A percentile compares a stretch with the other conserved stretches of the same genome.
phyloP scores from a whole-genome alignment of 805 yeast species.

The Millerago galiae region DNA sequence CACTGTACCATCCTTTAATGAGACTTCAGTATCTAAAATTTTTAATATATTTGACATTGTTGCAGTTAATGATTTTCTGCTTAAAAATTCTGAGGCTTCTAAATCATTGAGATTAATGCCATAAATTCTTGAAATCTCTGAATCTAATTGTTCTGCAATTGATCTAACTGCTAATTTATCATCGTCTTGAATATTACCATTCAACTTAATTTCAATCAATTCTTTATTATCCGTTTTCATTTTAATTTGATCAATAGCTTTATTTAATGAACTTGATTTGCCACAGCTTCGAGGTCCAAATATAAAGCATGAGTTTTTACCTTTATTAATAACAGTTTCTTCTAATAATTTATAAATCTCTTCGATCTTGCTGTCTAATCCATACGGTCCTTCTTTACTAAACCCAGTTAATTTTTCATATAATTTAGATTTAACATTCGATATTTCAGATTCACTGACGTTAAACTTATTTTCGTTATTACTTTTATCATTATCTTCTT shows the following conservation, averaged over 20 bases:
- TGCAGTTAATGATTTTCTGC: slow-evolving; percentile 48
- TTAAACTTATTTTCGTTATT: slow-evolving; percentile 1
- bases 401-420: slow-evolving; percentile 25
- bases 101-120: slow-evolving; percentile 19
- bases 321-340: slow-evolving; percentile 58
- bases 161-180: slow-evolving; percentile 78
- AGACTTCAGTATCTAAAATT: slow-evolving; percentile 38
- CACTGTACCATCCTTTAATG: slow-evolving; percentile 4
- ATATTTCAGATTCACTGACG: not conserved
- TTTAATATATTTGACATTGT: slow-evolving; percentile 55
- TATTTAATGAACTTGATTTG: slow-evolving; percentile 57
- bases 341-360: slow-evolving; percentile 55
- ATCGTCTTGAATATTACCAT: slow-evolving; percentile 67
- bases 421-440: slow-evolving; percentile 11
- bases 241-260: slow-evolving; percentile 35
- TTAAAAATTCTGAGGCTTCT: slow-evolving; percentile 30
- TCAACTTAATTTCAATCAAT: slow-evolving; percentile 56
- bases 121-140: slow-evolving; percentile 29
- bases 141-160: slow-evolving; percentile 78
- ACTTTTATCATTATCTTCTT: not conserved
- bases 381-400: slow-evolving; percentile 23
- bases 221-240: slow-evolving; percentile 36
- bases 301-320: slow-evolving; percentile 75
- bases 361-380: slow-evolving; percentile 30
- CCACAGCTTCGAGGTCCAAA: slow-evolving; percentile 81